phyloP scores from a whole-genome alignment of 176 grass and related monocot genomes.

The Typha latifolia region DNA sequence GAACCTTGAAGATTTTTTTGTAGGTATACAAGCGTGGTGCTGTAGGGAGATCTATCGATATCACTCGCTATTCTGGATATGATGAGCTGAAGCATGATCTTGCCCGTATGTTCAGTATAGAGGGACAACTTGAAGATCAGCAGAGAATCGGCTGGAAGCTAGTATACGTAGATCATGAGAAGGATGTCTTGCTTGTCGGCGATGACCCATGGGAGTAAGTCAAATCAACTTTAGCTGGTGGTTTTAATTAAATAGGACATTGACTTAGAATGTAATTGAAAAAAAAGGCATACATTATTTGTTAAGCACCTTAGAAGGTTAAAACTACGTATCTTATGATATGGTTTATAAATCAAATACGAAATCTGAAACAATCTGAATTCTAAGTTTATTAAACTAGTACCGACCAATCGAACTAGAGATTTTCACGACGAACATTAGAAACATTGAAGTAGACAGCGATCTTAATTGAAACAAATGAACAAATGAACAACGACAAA shows the following conservation, averaged over 20 bases:
- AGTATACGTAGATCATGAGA: slow-evolving; percentile 94
- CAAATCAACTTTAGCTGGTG: slow-evolving; percentile 2
- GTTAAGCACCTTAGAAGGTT: too few species aligned
- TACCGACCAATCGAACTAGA: too few species aligned
- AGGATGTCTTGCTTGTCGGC: slow-evolving; percentile 80
- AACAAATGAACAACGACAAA: too few species aligned
- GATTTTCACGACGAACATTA: too few species aligned
- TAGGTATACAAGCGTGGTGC: slow-evolving; percentile 98
- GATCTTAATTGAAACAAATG: too few species aligned
- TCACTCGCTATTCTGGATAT: slow-evolving; percentile 74
- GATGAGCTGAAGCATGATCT: slow-evolving; percentile 83
- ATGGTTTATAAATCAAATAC: background rate
- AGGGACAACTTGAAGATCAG: slow-evolving; percentile 88
- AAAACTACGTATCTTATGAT: background rate
- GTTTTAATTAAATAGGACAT: slow-evolving; percentile 1
- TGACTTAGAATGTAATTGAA: background rate
- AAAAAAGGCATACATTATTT: background rate
- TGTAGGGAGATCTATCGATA: slow-evolving; percentile 92
- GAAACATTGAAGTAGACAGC: too few species aligned
- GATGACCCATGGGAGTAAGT: slow-evolving; percentile 99
- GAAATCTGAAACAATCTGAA: background rate
- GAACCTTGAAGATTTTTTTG: background rate
- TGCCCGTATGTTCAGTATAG: slow-evolving; percentile 97
- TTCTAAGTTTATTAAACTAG: too few species aligned
- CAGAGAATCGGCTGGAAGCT: slow-evolving; percentile 97